Conservation (phyloP, 2,329 filamentous ascomycete genomes). For the Arthrobotrys pseudoclavata region DNA sequence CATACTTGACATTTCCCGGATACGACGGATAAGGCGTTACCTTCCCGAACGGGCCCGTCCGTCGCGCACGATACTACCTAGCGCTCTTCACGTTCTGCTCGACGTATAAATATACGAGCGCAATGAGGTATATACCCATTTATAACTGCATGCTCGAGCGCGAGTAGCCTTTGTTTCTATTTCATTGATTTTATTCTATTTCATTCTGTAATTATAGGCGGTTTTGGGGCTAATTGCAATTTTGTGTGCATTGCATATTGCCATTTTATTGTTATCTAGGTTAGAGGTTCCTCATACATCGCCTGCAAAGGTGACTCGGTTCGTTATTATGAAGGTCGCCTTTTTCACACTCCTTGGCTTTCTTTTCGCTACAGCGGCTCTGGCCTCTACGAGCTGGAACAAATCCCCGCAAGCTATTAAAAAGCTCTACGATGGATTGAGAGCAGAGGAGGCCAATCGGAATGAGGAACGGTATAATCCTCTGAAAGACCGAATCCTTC, state of each 20-base stretch:
- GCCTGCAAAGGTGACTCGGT: conserved; percentile 2
- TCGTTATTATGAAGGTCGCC: conserved; percentile 31
- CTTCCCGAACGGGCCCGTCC: conserved; percentile 22
- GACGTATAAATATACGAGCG: conserved; percentile 32
- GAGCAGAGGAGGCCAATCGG: neutral
- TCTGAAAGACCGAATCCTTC: neutral
- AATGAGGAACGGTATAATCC: conserved; percentile 13
- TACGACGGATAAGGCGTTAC: conserved; percentile 23
- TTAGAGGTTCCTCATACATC: neutral
- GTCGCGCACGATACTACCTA: conserved; percentile 6
- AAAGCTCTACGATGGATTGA: conserved; percentile 31
- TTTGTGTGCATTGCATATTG: neutral
- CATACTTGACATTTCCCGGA: conserved; percentile 28
- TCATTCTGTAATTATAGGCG: neutral
- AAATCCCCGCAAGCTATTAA: conserved; percentile 33
- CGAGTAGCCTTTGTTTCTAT: neutral
- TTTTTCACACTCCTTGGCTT: conserved; percentile 36
- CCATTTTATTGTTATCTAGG: neutral
- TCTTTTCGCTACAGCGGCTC: conserved; percentile 40
- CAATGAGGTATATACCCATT: conserved; percentile 30
- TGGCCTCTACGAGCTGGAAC: conserved; percentile 48
- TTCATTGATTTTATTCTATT: neutral
- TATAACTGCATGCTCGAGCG: conserved; percentile 1
- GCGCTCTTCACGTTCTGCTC: conserved; percentile 15
- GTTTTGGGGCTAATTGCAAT: neutral